These are phyloP conservation scores for Plasmodium chabaudi DNA, from an alignment of 169 alveolate species.

Conservation along the genomic window DNA sequence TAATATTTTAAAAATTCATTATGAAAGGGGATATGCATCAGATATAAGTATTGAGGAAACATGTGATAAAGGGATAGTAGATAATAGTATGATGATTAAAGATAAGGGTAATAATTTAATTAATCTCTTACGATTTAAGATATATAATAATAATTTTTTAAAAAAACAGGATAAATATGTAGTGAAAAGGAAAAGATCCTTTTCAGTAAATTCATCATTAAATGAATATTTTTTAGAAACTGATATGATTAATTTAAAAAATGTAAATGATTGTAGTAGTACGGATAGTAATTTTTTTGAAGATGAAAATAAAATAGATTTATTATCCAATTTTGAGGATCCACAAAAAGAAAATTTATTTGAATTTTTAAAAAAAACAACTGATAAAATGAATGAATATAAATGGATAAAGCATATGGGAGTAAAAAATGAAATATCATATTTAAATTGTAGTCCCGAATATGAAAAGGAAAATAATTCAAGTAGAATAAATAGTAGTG, in stretches of 20 bases:
- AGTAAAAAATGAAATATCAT: background rate
- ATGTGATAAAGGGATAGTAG: constrained; percentile 20
- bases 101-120: background rate
- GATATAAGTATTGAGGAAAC: background rate
- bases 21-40: background rate
- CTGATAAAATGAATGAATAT: background rate
- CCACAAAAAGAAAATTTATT: constrained; percentile 1
- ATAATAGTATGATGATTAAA: constrained; percentile 9
- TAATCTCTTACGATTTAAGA: background rate
- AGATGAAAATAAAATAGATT: background rate
- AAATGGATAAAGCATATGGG: background rate
- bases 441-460: background rate
- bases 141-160: background rate
- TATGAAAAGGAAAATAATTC: constrained; percentile 9
- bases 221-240: constrained; percentile 43
- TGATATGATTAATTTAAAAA: background rate
- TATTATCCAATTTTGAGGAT: background rate
- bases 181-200: constrained; percentile 24
- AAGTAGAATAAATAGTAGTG: constrained; percentile 8
- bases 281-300: constrained; percentile 1
- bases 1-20: background rate
- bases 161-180: background rate
- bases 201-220: constrained; percentile 44
- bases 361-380: background rate
- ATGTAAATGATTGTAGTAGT: constrained; percentile 13